Percentiles rank a stretch among this genome's conserved stretches.
phyloP scores from a whole-genome alignment of 2,329 filamentous ascomycete genomes.

The Drechslerella stenobrocha region DNA sequence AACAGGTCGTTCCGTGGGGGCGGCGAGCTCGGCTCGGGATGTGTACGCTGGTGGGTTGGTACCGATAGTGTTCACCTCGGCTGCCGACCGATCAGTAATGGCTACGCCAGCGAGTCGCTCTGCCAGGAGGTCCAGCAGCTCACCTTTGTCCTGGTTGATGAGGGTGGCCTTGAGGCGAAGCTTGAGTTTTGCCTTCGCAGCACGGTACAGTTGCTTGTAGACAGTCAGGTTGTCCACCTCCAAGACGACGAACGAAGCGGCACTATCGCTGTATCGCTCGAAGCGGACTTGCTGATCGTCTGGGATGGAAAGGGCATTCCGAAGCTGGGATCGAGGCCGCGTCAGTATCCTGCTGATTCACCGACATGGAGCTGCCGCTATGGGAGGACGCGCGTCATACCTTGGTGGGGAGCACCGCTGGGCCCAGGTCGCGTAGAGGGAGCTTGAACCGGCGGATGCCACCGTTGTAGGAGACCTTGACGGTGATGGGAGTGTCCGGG shows the following conservation, averaged over 20 bases:
- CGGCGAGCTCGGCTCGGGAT: constrained; percentile 47
- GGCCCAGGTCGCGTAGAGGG: constrained; percentile 78
- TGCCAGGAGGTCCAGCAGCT: constrained; percentile 40
- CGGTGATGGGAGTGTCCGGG: constrained; percentile 74
- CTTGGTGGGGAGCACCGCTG: constrained; percentile 75
- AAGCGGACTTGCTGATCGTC: constrained; percentile 68
- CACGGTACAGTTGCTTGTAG: constrained; percentile 95
- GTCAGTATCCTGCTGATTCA: constrained; percentile 32
- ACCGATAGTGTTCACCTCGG: constrained; percentile 14
- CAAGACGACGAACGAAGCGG: constrained; percentile 75
- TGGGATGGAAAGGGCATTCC: constrained; percentile 68
- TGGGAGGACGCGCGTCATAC: constrained; percentile 60
- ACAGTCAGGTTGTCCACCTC: constrained; percentile 76
- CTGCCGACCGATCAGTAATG: constrained; percentile 34
- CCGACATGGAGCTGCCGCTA: constrained; percentile 8
- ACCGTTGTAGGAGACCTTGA: constrained; percentile 82
- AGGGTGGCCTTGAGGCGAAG: constrained; percentile 78
- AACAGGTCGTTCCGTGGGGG: constrained; percentile 7
- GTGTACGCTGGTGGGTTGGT: constrained; percentile 39
- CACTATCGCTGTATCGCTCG: constrained; percentile 95
- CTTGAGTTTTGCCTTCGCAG: constrained; percentile 97
- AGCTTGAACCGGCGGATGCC: constrained; percentile 82
- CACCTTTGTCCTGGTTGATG: constrained; percentile 55
- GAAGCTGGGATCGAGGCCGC: constrained; percentile 63
- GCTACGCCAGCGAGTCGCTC: constrained; percentile 11